Base-by-base conservation (phyloP, 139 green algal genomes). In the Closterium sp. region DNA sequence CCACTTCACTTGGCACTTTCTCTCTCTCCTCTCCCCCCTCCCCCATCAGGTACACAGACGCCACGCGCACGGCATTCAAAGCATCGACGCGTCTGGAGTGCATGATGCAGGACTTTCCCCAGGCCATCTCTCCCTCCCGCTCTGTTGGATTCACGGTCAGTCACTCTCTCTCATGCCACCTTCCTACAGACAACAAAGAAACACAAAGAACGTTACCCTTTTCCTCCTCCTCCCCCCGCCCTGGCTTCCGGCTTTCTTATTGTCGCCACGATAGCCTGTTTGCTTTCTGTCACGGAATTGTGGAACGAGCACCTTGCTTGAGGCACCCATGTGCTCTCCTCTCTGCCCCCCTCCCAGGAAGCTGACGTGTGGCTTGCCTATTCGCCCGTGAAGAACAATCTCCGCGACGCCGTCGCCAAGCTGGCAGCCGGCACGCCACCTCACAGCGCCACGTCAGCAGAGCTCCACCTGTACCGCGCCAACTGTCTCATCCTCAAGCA, bases 21-120 rank as follows among this genome's bases (percentile, higher is more conserved):
- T 38, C 32, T 38, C 32, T 38, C 32, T 3, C 32, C 32, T 38
- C 32, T 3, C 32, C 32, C 2, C 32, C 32, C 32, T 38, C 45
- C 32, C 32, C 32, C 32, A 24, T 79, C 92, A 94, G 92, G 79
- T 98, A 98, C 92, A 97, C 96, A 86, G 98, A 99, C 94, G 94
- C 94, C 62, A 97, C 89, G 93, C 97, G 96, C 91, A 98, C 96
- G 2, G 91, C 89, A 1, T 99, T 99, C 96, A 99, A 99, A 95
- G 97, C 93, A 88, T 95, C 95, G 93, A 99, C 98, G 2, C 96
- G 98, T 2, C 96, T 99, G n/a, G 98, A 99, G 95, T 99, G 98
- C 96, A 99, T 99, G 98, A 99, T 99, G 98, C 98, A 99, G 96
- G 98, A 96, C 89, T 96, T 95, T 19, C 45, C n/a, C 84, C 13